phyloP scores from a whole-genome alignment of 495 filamentous ascomycete genomes.

The Pseudotulostoma volvatum region DNA sequence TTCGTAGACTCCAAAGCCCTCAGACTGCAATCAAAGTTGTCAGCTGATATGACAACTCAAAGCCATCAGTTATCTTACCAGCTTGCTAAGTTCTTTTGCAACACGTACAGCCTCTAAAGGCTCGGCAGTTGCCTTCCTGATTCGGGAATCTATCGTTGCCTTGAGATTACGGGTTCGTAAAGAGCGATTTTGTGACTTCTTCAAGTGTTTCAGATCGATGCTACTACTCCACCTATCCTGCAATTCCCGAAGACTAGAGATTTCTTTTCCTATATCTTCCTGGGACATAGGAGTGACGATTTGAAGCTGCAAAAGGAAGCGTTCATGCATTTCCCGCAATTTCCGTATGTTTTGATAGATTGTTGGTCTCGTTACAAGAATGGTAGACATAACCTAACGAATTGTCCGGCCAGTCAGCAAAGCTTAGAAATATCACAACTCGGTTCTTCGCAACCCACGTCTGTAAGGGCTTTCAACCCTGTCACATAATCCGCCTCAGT shows the following conservation, averaged over 20 bases:
- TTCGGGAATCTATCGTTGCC: conserved; percentile 12
- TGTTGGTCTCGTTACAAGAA: conserved; percentile 18
- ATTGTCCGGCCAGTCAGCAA: conserved; percentile 15
- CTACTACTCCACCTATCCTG: conserved; percentile 10
- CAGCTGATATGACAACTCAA: background rate
- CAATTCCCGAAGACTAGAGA: conserved; percentile 10
- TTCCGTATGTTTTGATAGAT: conserved; percentile 29
- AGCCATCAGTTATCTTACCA: conserved; percentile 32
- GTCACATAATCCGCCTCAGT: conserved; percentile 82
- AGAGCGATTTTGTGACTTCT: conserved; percentile 15
- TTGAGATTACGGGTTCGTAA: conserved; percentile 16
- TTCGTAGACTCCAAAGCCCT: conserved; percentile 70
- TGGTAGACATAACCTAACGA: conserved; percentile 20
- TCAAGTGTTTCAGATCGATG: conserved; percentile 15
- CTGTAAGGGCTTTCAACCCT: conserved; percentile 69
- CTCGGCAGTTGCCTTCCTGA: conserved; percentile 40
- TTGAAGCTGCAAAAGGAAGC: conserved; percentile 21
- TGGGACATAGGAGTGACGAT: conserved; percentile 15
- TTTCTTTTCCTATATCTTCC: conserved; percentile 6
- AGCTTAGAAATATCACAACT: conserved; percentile 3
- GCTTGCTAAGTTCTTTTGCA: conserved; percentile 57
- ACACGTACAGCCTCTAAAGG: conserved; percentile 57
- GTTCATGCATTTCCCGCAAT: conserved; percentile 29
- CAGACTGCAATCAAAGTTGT: conserved; percentile 36
- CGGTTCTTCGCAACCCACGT: conserved; percentile 35